Percentiles rank a stretch among this genome's conserved stretches.
These are phyloP conservation scores for Kwoniella dendrophila DNA, from an alignment of 768 basidiomycete genomes.

Conservation along the genomic window DNA sequence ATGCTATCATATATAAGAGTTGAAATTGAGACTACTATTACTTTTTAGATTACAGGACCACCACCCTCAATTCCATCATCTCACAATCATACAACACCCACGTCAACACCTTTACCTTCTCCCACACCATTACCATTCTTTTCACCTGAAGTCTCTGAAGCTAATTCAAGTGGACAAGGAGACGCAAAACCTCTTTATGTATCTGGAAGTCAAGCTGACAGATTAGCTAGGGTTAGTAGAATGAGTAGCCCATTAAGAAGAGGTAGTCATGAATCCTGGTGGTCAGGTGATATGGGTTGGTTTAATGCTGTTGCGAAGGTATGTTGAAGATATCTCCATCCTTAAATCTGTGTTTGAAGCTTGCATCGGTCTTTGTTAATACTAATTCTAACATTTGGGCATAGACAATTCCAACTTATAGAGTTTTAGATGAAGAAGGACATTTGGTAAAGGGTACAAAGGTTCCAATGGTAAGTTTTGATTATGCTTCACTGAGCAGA, in stretches of 20 bases:
- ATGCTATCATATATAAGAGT: too few species aligned
- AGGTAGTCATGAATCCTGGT: slow-evolving; percentile 53
- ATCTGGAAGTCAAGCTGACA: slow-evolving; percentile 40
- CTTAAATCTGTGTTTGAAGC: not conserved
- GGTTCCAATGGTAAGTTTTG: slow-evolving; percentile 68
- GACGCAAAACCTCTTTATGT: slow-evolving; percentile 47
- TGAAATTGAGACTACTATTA: too few species aligned
- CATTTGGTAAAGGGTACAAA: slow-evolving; percentile 71
- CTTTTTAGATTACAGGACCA: slow-evolving; percentile 53
- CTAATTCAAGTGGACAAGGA: slow-evolving; percentile 2
- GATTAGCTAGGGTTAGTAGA: slow-evolving; percentile 33
- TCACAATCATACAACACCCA: slow-evolving; percentile 36
- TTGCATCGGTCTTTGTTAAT: not conserved
- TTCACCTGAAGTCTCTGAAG: slow-evolving; percentile 14
- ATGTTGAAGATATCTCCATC: slow-evolving; percentile 1
- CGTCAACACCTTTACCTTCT: slow-evolving; percentile 19
- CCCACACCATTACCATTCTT: slow-evolving; percentile 31
- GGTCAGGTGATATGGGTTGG: slow-evolving; percentile 46
- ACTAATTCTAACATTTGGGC: not conserved
- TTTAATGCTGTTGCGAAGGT: slow-evolving; percentile 54
- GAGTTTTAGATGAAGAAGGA: slow-evolving; percentile 80
- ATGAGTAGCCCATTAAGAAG: slow-evolving; percentile 48
- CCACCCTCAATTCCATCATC: slow-evolving; percentile 30
- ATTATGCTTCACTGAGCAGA: not conserved
- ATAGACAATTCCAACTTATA: slow-evolving; percentile 74